Evolutionary conservation across 768 basidiomycete species (phyloP).

Genomic region (Phaffia australis): DNA sequence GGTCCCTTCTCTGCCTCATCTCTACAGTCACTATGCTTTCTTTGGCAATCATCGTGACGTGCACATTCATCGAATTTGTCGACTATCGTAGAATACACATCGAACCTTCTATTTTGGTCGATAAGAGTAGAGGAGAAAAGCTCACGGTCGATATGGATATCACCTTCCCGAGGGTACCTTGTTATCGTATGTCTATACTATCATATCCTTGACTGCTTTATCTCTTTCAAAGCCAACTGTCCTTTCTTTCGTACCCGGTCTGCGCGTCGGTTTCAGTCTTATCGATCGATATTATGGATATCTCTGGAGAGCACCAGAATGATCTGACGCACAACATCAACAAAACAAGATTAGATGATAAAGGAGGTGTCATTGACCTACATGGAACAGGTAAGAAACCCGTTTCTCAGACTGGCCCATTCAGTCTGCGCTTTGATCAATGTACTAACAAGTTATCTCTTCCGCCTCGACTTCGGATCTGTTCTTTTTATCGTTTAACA

Average conservation of each 20-base stretch:
- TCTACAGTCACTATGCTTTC: conserved; percentile 79
- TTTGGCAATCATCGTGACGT: conserved; percentile 79
- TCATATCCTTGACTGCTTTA: neutral
- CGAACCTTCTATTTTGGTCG: conserved; percentile 83
- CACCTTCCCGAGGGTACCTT: conserved; percentile 92
- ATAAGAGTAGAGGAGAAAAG: conserved; percentile 89
- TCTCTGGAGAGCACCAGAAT: conserved; percentile 86
- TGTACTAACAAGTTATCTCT: conserved; percentile 27
- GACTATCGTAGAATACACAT: conserved; percentile 80
- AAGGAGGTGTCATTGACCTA: conserved; percentile 48
- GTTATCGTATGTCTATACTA: conserved; percentile 64
- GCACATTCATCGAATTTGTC: conserved; percentile 86
- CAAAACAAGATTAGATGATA: conserved; percentile 62
- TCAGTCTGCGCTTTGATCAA: conserved; percentile 6
- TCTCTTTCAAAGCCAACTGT: neutral
- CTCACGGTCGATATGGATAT: conserved; percentile 82
- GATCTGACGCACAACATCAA: conserved; percentile 76
- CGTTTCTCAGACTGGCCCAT: conserved; percentile 6
- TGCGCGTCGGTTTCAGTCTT: conserved; percentile 51
- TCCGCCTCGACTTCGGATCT: neutral
- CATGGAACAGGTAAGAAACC: conserved; percentile 37
- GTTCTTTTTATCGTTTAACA: conserved; percentile 27
- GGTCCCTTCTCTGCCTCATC: conserved; percentile 12
- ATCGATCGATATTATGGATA: conserved; percentile 95
- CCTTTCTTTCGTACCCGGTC: neutral